Percentiles rank a stretch among this genome's conserved stretches.
phyloP scores from a whole-genome alignment of 441 rosid species.

The Kokia cookei region DNA sequence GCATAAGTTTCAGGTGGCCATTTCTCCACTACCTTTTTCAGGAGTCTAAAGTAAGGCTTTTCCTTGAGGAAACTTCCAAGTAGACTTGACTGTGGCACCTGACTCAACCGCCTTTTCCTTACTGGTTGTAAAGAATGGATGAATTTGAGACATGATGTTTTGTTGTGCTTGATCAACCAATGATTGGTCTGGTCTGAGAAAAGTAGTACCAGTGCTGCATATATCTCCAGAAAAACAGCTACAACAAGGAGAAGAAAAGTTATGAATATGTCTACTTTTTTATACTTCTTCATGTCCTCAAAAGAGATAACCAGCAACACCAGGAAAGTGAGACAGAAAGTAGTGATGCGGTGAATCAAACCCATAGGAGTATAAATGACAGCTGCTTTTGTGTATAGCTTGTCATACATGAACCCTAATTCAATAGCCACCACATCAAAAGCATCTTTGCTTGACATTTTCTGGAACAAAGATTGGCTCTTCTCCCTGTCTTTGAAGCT shows the following conservation, averaged over 20 bases:
- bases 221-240: not conserved
- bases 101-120: slow-evolving; percentile 4
- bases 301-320: not conserved
- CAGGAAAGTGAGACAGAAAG: not conserved
- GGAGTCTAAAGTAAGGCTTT: not conserved
- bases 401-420: slow-evolving; percentile 31
- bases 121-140: not conserved
- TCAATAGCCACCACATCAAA: slow-evolving; percentile 26
- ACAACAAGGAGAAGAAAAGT: not conserved
- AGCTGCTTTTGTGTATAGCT: slow-evolving; percentile 20
- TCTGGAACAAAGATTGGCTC: slow-evolving; percentile 8
- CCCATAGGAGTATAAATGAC: not conserved
- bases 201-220: not conserved
- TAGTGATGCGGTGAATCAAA: not conserved
- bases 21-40: not conserved
- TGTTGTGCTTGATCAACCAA: slow-evolving; percentile 7
- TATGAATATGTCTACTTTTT: not conserved
- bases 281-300: not conserved
- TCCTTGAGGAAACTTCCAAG: not conserved
- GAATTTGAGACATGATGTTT: not conserved
- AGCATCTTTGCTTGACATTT: not conserved
- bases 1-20: not conserved
- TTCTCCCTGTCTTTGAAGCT: not conserved
- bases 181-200: not conserved
- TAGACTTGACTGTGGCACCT: not conserved